A percentile compares a stretch with the other conserved stretches of the same genome.
phyloP scores from a whole-genome alignment of 2,329 filamentous ascomycete species.

The Fusarium ramigenum region DNA sequence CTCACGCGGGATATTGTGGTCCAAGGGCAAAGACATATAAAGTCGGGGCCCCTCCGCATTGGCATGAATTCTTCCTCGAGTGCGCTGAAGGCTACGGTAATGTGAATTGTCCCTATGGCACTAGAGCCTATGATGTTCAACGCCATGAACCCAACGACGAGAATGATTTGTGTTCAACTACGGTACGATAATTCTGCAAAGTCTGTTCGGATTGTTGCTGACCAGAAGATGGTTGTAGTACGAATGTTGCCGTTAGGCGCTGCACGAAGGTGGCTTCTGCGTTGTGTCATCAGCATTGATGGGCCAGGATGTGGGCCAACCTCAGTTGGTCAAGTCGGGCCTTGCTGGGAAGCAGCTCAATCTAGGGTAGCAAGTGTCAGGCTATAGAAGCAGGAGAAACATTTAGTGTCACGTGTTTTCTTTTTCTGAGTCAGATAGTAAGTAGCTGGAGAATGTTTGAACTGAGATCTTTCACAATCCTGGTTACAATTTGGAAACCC shows the following conservation, averaged over 20 bases:
- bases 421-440: neutral
- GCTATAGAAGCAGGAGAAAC: fast-evolving
- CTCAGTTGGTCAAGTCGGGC: too few relatives aligned
- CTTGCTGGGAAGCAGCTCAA: neutral
- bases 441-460: neutral
- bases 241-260: too few relatives aligned
- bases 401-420: too few relatives aligned
- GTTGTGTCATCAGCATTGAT: neutral
- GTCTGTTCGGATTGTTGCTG: neutral
- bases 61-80: neutral
- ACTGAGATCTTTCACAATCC: fast-evolving
- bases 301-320: too few relatives aligned
- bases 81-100: neutral
- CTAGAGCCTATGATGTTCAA: neutral
- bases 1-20: neutral
- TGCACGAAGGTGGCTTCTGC: too few relatives aligned
- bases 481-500: conserved; percentile 1
- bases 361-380: too few relatives aligned
- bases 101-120: neutral
- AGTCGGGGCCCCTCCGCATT: fast-evolving
- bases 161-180: neutral
- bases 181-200: neutral
- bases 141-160: neutral
- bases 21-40: neutral
- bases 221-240: neutral